phyloP scores from a whole-genome alignment of 2,329 filamentous ascomycete genomes.

The Rutstroemia sp. region DNA sequence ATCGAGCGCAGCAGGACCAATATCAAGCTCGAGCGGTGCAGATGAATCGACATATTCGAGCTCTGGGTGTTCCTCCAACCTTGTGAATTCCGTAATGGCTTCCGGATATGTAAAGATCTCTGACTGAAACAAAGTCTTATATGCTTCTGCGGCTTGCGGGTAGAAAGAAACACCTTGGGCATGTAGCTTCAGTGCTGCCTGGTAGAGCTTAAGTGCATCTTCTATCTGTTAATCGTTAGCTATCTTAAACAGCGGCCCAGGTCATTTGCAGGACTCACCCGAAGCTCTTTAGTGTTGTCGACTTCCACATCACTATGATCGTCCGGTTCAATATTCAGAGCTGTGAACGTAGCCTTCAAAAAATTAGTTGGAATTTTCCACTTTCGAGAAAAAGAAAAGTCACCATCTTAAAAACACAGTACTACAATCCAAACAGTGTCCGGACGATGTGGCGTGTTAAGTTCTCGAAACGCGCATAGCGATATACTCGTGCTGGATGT shows the following conservation, averaged over 20 bases:
- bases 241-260: background rate
- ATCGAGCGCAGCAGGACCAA: slow-evolving; percentile 57
- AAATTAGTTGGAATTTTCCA: background rate
- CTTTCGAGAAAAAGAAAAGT: background rate
- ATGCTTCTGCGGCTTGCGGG: slow-evolving; percentile 70
- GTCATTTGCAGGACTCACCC: slow-evolving; percentile 37
- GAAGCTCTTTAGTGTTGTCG: slow-evolving; percentile 91
- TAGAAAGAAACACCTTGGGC: slow-evolving; percentile 75
- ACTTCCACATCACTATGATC: slow-evolving; percentile 84
- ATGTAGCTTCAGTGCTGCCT: slow-evolving; percentile 83
- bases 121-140: slow-evolving; percentile 76
- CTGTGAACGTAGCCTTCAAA: slow-evolving; percentile 50
- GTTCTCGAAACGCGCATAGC: background rate
- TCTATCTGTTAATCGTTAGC: slow-evolving; percentile 54
- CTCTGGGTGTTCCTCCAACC: slow-evolving; percentile 52
- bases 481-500: background rate
- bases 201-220: slow-evolving; percentile 91
- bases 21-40: slow-evolving; percentile 44
- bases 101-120: slow-evolving; percentile 94
- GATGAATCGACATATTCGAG: slow-evolving; percentile 40
- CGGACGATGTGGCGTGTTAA: background rate
- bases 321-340: slow-evolving; percentile 91
- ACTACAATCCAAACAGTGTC: background rate
- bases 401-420: background rate
- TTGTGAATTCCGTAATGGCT: slow-evolving; percentile 74